A percentile compares a stretch with the other conserved stretches of the same genome.
phyloP scores from a whole-genome alignment of 495 filamentous ascomycete genomes.

The Geopyxis carbonaria region DNA sequence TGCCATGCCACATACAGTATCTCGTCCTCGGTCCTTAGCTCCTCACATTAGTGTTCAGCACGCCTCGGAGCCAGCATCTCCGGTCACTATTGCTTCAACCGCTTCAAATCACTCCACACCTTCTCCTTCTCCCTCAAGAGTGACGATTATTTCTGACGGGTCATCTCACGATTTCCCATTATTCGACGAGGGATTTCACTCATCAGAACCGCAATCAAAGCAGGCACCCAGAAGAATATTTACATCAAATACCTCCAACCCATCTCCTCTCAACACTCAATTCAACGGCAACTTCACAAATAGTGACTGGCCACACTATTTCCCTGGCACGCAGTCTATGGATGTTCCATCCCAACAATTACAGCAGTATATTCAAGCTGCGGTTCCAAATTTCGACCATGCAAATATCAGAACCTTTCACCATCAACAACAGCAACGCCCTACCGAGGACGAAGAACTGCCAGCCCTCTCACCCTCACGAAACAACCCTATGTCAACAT shows the following conservation, averaged over 20 bases:
- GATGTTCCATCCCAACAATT: constrained; percentile 4
- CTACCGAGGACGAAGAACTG: constrained; percentile 18
- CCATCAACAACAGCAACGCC: constrained; percentile 7
- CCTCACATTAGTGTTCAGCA: constrained; percentile 21
- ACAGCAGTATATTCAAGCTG: constrained; percentile 16
- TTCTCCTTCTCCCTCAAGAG: constrained; percentile 19
- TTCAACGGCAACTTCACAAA: background rate
- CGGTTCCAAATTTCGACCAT: constrained; percentile 10
- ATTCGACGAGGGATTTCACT: constrained; percentile 13
- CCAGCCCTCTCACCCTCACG: constrained; percentile 21
- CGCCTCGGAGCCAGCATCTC: constrained; percentile 19
- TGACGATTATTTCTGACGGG: constrained; percentile 14
- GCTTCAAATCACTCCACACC: constrained; percentile 21
- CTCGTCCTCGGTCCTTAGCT: constrained; percentile 5
- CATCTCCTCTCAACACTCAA: constrained; percentile 12
- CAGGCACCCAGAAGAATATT: background rate
- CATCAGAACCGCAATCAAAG: background rate
- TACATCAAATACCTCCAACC: constrained; percentile 6
- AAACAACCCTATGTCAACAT: constrained; percentile 10
- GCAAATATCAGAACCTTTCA: constrained; percentile 2
- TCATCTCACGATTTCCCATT: constrained; percentile 10
- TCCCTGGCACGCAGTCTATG: background rate
- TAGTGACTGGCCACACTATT: background rate
- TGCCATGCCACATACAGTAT: constrained; percentile 8
- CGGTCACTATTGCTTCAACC: constrained; percentile 18